Conservation (phyloP, 345 rosid genomes). For the Pistacia integerrima region DNA sequence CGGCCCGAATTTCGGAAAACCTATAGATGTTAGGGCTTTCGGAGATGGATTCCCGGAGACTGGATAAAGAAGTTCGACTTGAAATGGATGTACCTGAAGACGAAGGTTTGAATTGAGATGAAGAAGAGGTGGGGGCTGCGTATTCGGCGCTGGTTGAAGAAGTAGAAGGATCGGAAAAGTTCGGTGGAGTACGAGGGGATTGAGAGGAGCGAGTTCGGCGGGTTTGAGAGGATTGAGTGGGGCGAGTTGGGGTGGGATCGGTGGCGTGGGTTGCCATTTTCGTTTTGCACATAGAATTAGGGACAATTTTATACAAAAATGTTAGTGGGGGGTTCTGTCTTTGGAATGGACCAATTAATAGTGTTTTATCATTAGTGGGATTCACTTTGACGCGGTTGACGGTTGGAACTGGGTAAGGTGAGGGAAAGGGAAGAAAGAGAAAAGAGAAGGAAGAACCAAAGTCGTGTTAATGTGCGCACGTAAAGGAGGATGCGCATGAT, state of each 20-base stretch:
- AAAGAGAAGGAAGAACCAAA: no score
- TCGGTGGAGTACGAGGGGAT: conserved; percentile 8
- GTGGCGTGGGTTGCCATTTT: conserved; percentile 58
- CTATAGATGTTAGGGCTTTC: conserved; percentile 76
- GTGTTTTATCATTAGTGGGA: neutral
- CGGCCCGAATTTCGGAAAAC: conserved; percentile 75
- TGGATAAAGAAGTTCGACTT: conserved; percentile 57
- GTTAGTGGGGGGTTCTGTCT: neutral
- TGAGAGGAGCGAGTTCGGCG: conserved; percentile 15
- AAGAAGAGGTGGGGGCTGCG: neutral
- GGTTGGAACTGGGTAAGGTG: no score
- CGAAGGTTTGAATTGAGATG: conserved; percentile 14
- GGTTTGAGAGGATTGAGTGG: conserved; percentile 30
- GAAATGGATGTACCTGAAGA: conserved; percentile 30
- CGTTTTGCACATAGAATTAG: conserved; percentile 53
- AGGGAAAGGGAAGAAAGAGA: no score
- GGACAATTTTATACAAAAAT: neutral
- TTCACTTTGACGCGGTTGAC: neutral
- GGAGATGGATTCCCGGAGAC: conserved; percentile 65
- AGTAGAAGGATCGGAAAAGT: neutral
- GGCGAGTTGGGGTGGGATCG: conserved; percentile 36
- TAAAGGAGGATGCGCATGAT: no score
- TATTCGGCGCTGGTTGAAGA: conserved; percentile 23
- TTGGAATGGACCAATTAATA: neutral
- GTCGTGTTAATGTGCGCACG: no score